These are phyloP conservation scores for Hypoxylon sp. DNA, from an alignment of 2,329 filamentous ascomycete genomes.

Conservation along the genomic window DNA sequence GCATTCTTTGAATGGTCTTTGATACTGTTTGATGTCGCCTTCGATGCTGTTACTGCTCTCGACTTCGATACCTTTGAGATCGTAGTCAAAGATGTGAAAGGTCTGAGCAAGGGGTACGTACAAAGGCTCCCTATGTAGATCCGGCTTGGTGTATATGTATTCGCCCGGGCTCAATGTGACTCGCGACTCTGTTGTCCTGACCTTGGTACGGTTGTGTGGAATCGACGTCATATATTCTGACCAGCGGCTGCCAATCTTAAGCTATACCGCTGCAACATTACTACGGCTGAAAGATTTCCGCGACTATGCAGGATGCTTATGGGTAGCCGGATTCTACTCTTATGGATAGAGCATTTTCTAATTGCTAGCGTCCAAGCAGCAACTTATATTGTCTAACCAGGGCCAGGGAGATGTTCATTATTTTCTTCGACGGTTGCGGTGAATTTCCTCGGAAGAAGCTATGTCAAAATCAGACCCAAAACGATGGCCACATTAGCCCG, in stretches of 20 bases:
- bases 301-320: not conserved
- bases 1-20: conserved; percentile 98
- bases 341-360: not conserved
- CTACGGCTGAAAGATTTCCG: not conserved
- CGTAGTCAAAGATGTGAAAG: conserved; percentile 88
- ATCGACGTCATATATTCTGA: not conserved
- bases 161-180: conserved; percentile 44
- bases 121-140: conserved; percentile 90
- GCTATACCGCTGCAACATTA: not conserved
- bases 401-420: not conserved
- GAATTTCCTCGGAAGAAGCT: not conserved
- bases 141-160: conserved; percentile 48
- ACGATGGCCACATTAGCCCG: conserved; percentile 32
- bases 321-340: not conserved
- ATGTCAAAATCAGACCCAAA: conserved; percentile 1
- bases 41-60: conserved; percentile 92
- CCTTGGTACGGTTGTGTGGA: conserved; percentile 5
- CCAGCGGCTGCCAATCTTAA: not conserved
- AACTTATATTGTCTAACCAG: not conserved
- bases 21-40: conserved; percentile 93
- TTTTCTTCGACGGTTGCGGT: not conserved
- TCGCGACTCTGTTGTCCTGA: conserved; percentile 14
- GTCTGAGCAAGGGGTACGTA: conserved; percentile 97
- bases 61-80: conserved; percentile 93
- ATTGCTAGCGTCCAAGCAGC: not conserved